Evolutionary conservation across 331 rosid genomes (phyloP), one percentile per base, ranked within the genome.

Genomic region (Erythrophleum ivorense): DNA sequence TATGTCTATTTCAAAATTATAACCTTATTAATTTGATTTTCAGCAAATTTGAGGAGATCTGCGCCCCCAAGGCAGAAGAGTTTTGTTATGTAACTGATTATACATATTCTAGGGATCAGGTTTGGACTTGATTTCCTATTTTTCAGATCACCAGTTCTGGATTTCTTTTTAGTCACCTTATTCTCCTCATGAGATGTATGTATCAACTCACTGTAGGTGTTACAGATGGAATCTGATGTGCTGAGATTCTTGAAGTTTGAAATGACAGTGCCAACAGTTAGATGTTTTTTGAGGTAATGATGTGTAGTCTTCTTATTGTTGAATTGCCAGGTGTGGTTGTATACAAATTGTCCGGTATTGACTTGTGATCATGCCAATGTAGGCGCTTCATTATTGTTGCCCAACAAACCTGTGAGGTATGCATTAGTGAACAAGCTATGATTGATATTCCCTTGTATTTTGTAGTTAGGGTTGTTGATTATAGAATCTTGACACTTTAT

Each of bases 331-430:
- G 58, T 21, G 57, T 21, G 16, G 67, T 15, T 74, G 50, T 66
- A 34, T 24, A 58, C 5, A 0, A 40, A 8, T 9, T 52, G 1
- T 52, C 49, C n/a, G 60, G 58, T 81, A 45, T 53, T 82, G 73
- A 84, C 73, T 49, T 75, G 45, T 78, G 62, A 29, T 63, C 79
- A 71, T 69, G 38, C 55, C 19, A 46, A 62, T 71, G 73, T 69
- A 92, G 95, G 86, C 92, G 93, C 78, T 93, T 93, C 24, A 78
- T 93, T 67, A 85, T 80, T 18, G 97, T 81, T 70, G 93, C 94
- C 79, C 92, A 90, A 79, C 88, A 84, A 29, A 83, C 84, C 66
- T 78, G 85, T 33, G 89, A 90, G 86, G 86, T 83, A 72, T 72
- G 83, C 36, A 31, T 60, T 6, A 55, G 24, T 55, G 60, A 5